Conservation (phyloP, 2,329 filamentous ascomycete genomes). For the Pyrenophora teres region DNA sequence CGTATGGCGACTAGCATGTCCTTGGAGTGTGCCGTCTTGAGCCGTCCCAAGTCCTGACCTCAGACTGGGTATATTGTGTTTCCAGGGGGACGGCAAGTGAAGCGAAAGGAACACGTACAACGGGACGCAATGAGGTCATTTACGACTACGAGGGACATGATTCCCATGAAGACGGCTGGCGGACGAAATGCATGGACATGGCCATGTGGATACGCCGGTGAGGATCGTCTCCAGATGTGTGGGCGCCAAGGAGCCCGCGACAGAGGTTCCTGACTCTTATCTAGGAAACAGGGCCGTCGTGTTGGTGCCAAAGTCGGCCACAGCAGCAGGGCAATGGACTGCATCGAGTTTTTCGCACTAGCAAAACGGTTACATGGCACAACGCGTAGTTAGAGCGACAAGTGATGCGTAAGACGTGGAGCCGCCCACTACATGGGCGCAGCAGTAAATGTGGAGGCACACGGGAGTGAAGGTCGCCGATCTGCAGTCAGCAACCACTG, state of each 20-base stretch:
- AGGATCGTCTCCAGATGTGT: slow-evolving; percentile 9
- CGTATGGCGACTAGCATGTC: not conserved
- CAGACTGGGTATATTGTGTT: not conserved
- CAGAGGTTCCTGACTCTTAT: not conserved
- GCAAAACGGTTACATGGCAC: no score
- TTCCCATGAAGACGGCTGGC: slow-evolving; percentile 1
- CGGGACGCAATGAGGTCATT: slow-evolving; percentile 3
- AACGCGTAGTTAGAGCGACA: not conserved
- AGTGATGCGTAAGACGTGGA: slow-evolving; percentile 20
- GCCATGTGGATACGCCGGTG: slow-evolving; percentile 14
- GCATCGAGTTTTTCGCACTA: not conserved
- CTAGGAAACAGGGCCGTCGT: slow-evolving; percentile 5
- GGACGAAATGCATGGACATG: slow-evolving; percentile 14
- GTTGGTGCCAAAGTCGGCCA: slow-evolving; percentile 6
- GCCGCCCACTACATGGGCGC: slow-evolving; percentile 7
- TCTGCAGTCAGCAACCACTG: slow-evolving; percentile 20
- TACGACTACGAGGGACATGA: not conserved
- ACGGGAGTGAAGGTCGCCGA: slow-evolving; percentile 20
- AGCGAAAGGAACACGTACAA: slow-evolving; percentile 3
- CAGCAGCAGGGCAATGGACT: not conserved
- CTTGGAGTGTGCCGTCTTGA: not conserved
- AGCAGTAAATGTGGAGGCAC: slow-evolving; percentile 18
- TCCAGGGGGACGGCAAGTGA: slow-evolving; percentile 1
- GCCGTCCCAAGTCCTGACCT: not conserved
- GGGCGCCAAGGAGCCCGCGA: not conserved